Conservation (phyloP, 2,329 filamentous ascomycete species). For the Cryphonectria parasitica region DNA sequence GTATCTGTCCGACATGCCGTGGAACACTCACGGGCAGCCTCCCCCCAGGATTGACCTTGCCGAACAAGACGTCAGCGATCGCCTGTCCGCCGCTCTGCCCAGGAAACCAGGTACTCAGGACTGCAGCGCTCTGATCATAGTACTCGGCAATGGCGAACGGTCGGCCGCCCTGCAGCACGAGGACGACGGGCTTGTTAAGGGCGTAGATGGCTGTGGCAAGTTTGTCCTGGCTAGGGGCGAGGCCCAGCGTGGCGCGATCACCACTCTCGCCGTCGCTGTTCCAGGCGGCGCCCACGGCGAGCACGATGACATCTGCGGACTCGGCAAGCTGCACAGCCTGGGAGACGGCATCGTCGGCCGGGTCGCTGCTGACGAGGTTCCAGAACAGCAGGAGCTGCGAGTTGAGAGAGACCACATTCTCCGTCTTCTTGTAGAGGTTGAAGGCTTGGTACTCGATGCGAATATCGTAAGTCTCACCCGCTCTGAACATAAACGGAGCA, state of each 20-base stretch:
- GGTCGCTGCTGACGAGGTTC: conserved; percentile 46
- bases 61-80: conserved; percentile 42
- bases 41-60: conserved; percentile 39
- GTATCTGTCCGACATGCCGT: conserved; percentile 41
- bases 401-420: conserved; percentile 46
- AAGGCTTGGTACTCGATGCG: conserved; percentile 48
- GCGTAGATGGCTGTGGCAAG: conserved; percentile 44
- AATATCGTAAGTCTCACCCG: conserved; percentile 40
- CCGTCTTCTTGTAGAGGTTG: conserved; percentile 44
- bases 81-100: conserved; percentile 41
- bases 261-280: conserved; percentile 49
- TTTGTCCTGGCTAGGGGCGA: conserved; percentile 43
- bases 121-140: conserved; percentile 44
- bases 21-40: conserved; percentile 42
- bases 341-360: conserved; percentile 32
- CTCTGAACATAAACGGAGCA: conserved; percentile 43
- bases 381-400: conserved; percentile 48
- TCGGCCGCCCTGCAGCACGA: conserved; percentile 47
- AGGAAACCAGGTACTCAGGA: conserved; percentile 44
- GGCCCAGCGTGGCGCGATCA: conserved; percentile 43
- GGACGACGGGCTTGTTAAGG: conserved; percentile 45
- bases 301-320: conserved; percentile 43
- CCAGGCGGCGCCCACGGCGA: conserved; percentile 48
- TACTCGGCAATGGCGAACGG: conserved; percentile 45
- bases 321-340: conserved; percentile 42